Evolutionary conservation across 1,284 basidiomycete genomes (phyloP), one percentile per base, ranked within the genome.

Genomic region (Leccinum griseonigrum): DNA sequence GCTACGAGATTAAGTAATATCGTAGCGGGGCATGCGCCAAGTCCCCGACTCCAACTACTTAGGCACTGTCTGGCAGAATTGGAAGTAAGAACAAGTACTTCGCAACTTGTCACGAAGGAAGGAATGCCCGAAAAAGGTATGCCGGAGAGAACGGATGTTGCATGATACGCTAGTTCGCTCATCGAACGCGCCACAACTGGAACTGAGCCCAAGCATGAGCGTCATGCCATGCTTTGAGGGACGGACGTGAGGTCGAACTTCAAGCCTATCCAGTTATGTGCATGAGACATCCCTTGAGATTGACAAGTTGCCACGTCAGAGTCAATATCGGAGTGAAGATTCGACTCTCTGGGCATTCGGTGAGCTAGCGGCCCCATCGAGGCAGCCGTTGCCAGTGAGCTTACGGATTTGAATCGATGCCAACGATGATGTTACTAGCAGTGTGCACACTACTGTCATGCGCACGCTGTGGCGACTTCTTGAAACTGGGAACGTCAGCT

Each of bases 271-370:
- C 7, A 48, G 2, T 51, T n/a, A 38, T 16, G 32, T 29, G n/a
- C 31, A 31, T 48, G 11, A n/a, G 13, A 32, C 7, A 3, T 16
- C 51, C 43, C 31, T 54, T 36, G 8, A 16, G 28, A 26, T 32
- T 32, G 59, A 52, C 63, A 48, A 31, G 65, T 55, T 54, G 38
- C 63, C 52, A 60, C 56, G 62, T 58, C 56, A 54, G 29, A 31
- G 46, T 58, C 59, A 55, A 14, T 51, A 16, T 52, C 50, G 28
- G 26, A 29, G 22, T 13, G 22, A 31, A 13, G 14, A 55, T 34
- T 22, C 10, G 50, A 22, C 22, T 40, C 26, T 34, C 40, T 40
- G n/a, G 38, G n/a, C 43, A 28, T 14, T 34, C 18, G 16, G 9
- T 62, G 53, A 38, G n/a, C 29, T 53, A 31, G n/a, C 29, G n/a